These are phyloP conservation scores for Lasiodiplodia sp. DNA, from an alignment of 2,329 filamentous ascomycete genomes.

Conservation along the genomic window DNA sequence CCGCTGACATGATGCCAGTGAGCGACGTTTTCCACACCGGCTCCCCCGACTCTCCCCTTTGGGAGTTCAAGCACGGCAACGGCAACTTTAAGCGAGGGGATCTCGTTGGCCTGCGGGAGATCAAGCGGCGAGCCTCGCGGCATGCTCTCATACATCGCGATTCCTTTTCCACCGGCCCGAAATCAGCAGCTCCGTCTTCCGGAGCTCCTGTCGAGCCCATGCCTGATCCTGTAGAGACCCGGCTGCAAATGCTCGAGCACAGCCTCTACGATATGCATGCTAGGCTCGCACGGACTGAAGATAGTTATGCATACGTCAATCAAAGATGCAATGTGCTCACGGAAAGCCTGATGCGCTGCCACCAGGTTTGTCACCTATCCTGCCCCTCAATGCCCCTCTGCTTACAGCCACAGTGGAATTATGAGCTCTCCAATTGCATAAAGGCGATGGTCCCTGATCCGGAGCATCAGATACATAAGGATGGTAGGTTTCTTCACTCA, in stretches of 20 bases:
- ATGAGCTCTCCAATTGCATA: conserved; percentile 80
- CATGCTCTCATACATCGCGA: conserved; percentile 94
- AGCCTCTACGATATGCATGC: conserved; percentile 79
- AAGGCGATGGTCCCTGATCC: conserved; percentile 75
- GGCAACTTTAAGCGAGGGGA: conserved; percentile 97
- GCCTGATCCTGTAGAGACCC: conserved; percentile 78
- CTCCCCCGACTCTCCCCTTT: conserved; percentile 89
- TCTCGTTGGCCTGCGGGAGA: conserved; percentile 87
- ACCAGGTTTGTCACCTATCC: conserved; percentile 60
- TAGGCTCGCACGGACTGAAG: conserved; percentile 81
- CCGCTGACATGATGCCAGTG: conserved; percentile 61
- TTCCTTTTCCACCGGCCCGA: conserved; percentile 76
- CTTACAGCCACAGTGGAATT: conserved; percentile 70
- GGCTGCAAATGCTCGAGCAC: conserved; percentile 79
- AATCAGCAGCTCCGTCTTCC: conserved; percentile 75
- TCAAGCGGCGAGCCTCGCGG: conserved; percentile 91
- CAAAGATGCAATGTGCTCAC: conserved; percentile 82
- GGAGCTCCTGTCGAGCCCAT: conserved; percentile 86
- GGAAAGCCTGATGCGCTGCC: conserved; percentile 78
- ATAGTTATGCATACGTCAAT: conserved; percentile 79
- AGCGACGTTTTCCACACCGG: conserved; percentile 98
- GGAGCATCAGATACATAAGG: conserved; percentile 80
- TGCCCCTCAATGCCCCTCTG: neutral
- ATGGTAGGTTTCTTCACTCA: conserved; percentile 66
- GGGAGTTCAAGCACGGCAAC: conserved; percentile 99